Evolutionary conservation across 2,329 filamentous ascomycete species (phyloP), one percentile per base, ranked within the genome.

Genomic region (Aspergillus uvarum): DNA sequence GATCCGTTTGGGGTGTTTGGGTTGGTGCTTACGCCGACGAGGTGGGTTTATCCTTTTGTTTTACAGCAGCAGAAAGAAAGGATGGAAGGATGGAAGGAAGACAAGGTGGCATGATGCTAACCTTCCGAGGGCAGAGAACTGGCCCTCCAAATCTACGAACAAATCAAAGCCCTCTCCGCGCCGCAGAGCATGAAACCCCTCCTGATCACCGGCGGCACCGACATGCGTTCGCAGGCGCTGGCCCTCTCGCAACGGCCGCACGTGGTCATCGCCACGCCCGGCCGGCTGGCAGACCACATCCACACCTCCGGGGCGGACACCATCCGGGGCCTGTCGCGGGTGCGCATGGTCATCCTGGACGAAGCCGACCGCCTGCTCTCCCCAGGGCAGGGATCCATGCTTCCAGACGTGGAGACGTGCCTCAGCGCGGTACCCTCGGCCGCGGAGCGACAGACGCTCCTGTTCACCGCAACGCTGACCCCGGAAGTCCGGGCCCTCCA

Each of bases 381-480:
- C 35, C 85, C 87, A 53, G 86, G 85, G 0, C 83, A 85, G 19
- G 94, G 93, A 26, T 93, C 89, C 76, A 97, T 97, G 93, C 82
- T 97, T n/a, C 89, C 91, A 4, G 95, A 97, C 70, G 87, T 99
- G 1, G 91, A 96, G 73, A 91, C 92, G 62, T 97, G 93, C 71
- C 82, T 99, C 4, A 88, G 87, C 2, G 88, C 89, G 2, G 83
- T 99, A 0, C 95, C 95, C 0, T 87, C 90, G 0, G 85, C 91
- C 4, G 79, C 84, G 1, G 82, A 91, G 70, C 86, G 95, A n/a
- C 93, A 99, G 76, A 99, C 94, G 0, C 85, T 96, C 16, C 85
- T 99, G 2, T 99, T 99, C 79, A 99, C 95, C 8, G 95, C 95
- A 16, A 99, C 95, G 1, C 88, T 99, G 48, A 98, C 95, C 0